phyloP scores from a whole-genome alignment of 1,284 basidiomycete species.

The Ceratobasidium papillatum region DNA sequence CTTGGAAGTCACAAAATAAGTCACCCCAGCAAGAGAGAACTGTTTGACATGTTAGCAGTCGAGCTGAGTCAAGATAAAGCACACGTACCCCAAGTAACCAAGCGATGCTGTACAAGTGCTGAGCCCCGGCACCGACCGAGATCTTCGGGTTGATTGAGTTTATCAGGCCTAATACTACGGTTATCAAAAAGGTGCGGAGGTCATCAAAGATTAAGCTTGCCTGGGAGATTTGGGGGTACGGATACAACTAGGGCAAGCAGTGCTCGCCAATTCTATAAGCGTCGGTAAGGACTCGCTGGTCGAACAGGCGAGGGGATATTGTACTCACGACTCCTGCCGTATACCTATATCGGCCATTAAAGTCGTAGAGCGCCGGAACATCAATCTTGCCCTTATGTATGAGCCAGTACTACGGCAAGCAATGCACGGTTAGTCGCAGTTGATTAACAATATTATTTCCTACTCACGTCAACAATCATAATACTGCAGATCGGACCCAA shows the following conservation, averaged over 20 bases:
- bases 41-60: neutral
- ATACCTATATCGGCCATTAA: slow-evolving; percentile 48
- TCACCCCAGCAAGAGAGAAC: slow-evolving; percentile 44
- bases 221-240: slow-evolving; percentile 71
- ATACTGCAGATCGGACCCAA: slow-evolving; percentile 49
- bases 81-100: slow-evolving; percentile 73
- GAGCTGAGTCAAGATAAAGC: neutral
- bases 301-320: slow-evolving; percentile 1
- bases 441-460: neutral
- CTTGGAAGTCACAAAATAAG: slow-evolving; percentile 43
- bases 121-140: slow-evolving; percentile 57
- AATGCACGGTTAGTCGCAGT: neutral
- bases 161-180: slow-evolving; percentile 57
- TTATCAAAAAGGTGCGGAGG: neutral
- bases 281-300: neutral
- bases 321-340: slow-evolving; percentile 46
- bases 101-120: slow-evolving; percentile 68
- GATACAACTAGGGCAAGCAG: slow-evolving; percentile 68
- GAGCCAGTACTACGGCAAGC: slow-evolving; percentile 43
- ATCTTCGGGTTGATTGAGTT: slow-evolving; percentile 69
- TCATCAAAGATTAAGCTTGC: slow-evolving; percentile 4
- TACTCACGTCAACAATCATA: slow-evolving; percentile 47
- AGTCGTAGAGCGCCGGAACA: slow-evolving; percentile 47
- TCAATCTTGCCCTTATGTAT: slow-evolving; percentile 47
- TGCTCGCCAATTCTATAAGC: slow-evolving; percentile 73